Base-by-base conservation (phyloP, 2,329 filamentous ascomycete species). In the Beauveria medogensis region DNA sequence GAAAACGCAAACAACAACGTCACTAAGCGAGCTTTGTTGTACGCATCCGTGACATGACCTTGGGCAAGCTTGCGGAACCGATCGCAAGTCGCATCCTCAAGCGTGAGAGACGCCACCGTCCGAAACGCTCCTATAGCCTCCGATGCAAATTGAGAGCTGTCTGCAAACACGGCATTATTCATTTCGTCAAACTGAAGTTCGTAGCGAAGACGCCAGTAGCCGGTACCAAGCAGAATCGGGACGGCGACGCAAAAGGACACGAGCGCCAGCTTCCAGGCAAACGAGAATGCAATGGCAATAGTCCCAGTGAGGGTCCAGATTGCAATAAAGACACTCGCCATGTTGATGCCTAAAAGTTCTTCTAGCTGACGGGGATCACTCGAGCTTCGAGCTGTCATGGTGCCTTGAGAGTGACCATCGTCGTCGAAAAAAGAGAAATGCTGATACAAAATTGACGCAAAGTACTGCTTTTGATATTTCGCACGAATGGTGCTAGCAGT, bases 201-300 rank as follows among this genome's bases (percentile, higher is more conserved):
- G 65, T 82, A 83, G 63, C 74, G 78, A 64, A 84, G 72, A 1
- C 82, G 78, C 70, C 76, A 80, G 67, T 77, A 85, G 0, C 77
- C 78, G 0, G 78, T 75, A 4, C 70, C 60, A 3, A 84, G 64
- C 48, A 78, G 74, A 22, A 84, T 68, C 1, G 82, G 82, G 57
- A 82, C 71, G 5, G 81, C 80, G 10, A 88, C 83, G 65, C 84
- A 88, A 8, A 85, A 75, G 0, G 83, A 80, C 0, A 92, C 85
- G 0, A 91, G 74, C 0, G 86, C 83, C 10, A 93, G 77, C 70
- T 91, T 92, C 89, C 90, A 92, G 1, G 87, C 87, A 69, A 88
- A 91, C 3, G 80, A 76, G 66, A 90, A 91, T 1, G 87, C 80
- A 57, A 92, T 87, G 48, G 80, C 76, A 16, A 90, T 73, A 5